Conservation (phyloP, 371 early-diverging fungal genomes). For the Zancudomyces culisetae region DNA sequence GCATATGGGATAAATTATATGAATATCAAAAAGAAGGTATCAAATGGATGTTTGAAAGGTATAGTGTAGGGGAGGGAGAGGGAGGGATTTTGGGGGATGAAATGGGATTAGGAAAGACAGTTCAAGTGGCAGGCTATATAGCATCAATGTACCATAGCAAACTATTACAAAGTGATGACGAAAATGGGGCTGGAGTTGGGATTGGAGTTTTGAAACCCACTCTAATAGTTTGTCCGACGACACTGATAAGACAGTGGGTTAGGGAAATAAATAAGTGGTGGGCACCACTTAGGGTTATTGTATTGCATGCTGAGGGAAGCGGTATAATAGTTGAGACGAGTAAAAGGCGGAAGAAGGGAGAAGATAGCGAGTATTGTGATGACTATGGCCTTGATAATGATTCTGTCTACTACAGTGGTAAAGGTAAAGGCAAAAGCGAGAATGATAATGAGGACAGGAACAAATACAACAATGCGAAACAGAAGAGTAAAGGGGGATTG, state of each 20-base stretch:
- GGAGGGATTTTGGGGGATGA: slow-evolving; percentile 98
- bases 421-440: not conserved
- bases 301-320: slow-evolving; percentile 69
- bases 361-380: not conserved
- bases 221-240: slow-evolving; percentile 86
- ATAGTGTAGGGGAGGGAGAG: slow-evolving; percentile 45
- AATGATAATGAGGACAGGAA: slow-evolving; percentile 5
- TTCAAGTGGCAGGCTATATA: slow-evolving; percentile 81
- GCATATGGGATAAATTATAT: slow-evolving; percentile 65
- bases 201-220: slow-evolving; percentile 16
- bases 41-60: slow-evolving; percentile 84
- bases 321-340: slow-evolving; percentile 26
- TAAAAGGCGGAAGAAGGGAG: not conserved
- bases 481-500: too few relatives aligned
- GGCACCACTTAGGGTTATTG: slow-evolving; percentile 77
- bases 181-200: not conserved
- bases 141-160: slow-evolving; percentile 21
- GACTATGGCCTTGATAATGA: not conserved
- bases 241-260: slow-evolving; percentile 91
- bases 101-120: slow-evolving; percentile 97
- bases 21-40: slow-evolving; percentile 84
- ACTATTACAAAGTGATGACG: slow-evolving; percentile 4
- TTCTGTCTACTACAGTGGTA: not conserved
- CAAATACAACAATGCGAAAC: too few relatives aligned
- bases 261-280: slow-evolving; percentile 90